Evolutionary conservation across 2,329 filamentous ascomycete species (phyloP).

Genomic region (Penicillium digitatum): DNA sequence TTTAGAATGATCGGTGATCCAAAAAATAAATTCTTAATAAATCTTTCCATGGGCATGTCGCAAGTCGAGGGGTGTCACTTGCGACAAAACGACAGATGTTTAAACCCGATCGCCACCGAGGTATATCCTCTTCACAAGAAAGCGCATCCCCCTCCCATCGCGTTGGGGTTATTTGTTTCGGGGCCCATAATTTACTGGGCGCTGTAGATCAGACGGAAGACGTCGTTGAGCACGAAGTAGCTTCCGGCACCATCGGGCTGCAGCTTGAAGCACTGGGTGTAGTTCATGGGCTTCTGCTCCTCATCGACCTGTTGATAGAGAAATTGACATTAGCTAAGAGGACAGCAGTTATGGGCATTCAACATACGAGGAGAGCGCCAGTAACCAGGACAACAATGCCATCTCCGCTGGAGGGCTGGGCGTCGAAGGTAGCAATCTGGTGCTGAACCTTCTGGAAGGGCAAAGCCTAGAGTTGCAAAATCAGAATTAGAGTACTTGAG

Average conservation of each 20-base stretch:
- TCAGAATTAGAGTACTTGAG: neutral
- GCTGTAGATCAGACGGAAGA: constrained; percentile 82
- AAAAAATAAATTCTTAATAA: constrained; percentile 3
- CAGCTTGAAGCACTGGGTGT: constrained; percentile 85
- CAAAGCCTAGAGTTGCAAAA: constrained; percentile 53
- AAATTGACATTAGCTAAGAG: neutral
- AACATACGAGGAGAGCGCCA: constrained; percentile 73
- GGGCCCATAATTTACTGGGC: constrained; percentile 11
- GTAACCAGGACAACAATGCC: constrained; percentile 85
- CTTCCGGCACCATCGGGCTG: constrained; percentile 61
- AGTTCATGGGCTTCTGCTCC: constrained; percentile 81
- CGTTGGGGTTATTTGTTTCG: constrained; percentile 16
- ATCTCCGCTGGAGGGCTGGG: constrained; percentile 69
- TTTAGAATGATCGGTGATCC: constrained; percentile 6
- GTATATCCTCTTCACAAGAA: neutral
- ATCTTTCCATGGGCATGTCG: neutral
- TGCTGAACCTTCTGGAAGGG: constrained; percentile 81
- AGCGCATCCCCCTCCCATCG: constrained; percentile 10
- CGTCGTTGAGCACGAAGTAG: constrained; percentile 89
- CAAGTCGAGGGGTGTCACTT: neutral
- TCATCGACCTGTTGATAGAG: constrained; percentile 68
- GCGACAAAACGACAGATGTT: constrained; percentile 1
- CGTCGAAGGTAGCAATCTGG: constrained; percentile 70
- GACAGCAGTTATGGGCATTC: neutral
- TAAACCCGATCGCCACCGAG: constrained; percentile 1